Percentiles rank a stretch among this genome's conserved stretches.
Evolutionary conservation across 768 basidiomycete genomes (phyloP).

Genomic region (Amyloporia xantha): DNA sequence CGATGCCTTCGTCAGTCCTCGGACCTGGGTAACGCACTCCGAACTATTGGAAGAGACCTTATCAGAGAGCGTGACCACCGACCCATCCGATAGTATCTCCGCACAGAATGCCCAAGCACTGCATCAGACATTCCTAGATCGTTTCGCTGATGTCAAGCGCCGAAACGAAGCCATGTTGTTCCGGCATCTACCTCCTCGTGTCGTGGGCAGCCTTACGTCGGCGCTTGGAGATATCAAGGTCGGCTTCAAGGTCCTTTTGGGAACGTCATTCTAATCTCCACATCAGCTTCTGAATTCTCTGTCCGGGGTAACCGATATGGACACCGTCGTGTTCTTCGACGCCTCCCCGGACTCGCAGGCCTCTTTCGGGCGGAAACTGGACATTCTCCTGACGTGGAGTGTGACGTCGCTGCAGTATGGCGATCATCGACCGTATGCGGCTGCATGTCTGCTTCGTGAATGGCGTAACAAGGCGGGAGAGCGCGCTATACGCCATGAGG

Average conservation of each 20-base stretch:
- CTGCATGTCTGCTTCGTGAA: constrained; percentile 56
- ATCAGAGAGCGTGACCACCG: constrained; percentile 30
- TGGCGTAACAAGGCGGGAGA: constrained; percentile 59
- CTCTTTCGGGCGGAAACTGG: constrained; percentile 60
- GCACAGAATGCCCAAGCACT: constrained; percentile 36
- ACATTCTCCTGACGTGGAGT: constrained; percentile 73
- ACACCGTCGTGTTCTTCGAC: constrained; percentile 51
- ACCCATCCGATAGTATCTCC: constrained; percentile 18
- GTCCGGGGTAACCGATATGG: constrained; percentile 55
- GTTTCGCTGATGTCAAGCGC: constrained; percentile 61
- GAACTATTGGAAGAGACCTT: constrained; percentile 42
- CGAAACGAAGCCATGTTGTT: constrained; percentile 83
- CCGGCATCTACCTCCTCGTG: constrained; percentile 54
- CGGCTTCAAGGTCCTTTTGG: background rate
- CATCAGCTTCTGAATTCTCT: constrained; percentile 72
- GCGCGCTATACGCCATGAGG: constrained; percentile 56
- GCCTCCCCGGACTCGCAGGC: constrained; percentile 31
- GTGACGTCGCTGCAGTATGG: constrained; percentile 78
- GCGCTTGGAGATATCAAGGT: constrained; percentile 53
- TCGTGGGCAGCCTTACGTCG: constrained; percentile 51
- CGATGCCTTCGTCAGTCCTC: constrained; percentile 69
- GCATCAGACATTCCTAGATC: constrained; percentile 44
- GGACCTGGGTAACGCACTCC: constrained; percentile 54
- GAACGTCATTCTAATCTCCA: background rate
- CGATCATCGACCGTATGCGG: constrained; percentile 73